Percentiles rank a stretch among this genome's conserved stretches.
Conservation (phyloP, 164 flowering plant species). For the Litsea cubeba region DNA sequence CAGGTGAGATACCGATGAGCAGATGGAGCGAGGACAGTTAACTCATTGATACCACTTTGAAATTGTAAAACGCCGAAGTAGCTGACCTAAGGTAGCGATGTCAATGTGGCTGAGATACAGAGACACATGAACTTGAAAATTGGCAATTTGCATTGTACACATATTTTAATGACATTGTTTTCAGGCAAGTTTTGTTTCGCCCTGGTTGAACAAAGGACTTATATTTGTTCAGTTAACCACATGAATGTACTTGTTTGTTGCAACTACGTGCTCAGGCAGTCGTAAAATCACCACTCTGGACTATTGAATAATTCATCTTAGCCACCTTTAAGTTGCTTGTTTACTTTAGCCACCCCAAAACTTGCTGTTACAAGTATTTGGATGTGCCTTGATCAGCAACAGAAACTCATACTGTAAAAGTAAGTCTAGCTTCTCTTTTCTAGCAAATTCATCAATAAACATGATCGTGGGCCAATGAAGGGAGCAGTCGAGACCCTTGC, state of each 20-base stretch:
- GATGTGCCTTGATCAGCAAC: neutral
- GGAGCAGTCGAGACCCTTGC: no score
- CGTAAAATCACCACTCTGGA: neutral
- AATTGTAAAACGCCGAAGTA: neutral
- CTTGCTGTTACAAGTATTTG: neutral
- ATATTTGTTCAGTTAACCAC: neutral
- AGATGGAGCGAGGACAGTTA: slow-evolving; percentile 76
- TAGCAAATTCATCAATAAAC: no score
- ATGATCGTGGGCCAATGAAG: no score
- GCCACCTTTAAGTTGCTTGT: neutral
- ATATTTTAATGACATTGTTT: neutral
- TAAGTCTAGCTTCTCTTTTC: no score
- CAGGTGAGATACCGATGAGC: slow-evolving; percentile 84
- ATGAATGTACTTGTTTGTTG: neutral
- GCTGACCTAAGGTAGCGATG: neutral
- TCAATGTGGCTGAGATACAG: neutral
- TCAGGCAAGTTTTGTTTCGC: neutral
- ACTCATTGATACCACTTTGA: neutral
- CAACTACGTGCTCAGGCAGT: neutral
- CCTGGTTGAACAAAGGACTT: neutral
- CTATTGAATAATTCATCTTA: neutral
- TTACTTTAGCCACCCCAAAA: neutral
- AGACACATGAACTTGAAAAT: neutral
- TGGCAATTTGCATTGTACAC: neutral
- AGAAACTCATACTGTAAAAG: no score